Percentiles rank a stretch among this genome's conserved stretches.
These are phyloP conservation scores for Penicillium diatomitis DNA, from an alignment of 495 filamentous ascomycete genomes.

Conservation along the genomic window DNA sequence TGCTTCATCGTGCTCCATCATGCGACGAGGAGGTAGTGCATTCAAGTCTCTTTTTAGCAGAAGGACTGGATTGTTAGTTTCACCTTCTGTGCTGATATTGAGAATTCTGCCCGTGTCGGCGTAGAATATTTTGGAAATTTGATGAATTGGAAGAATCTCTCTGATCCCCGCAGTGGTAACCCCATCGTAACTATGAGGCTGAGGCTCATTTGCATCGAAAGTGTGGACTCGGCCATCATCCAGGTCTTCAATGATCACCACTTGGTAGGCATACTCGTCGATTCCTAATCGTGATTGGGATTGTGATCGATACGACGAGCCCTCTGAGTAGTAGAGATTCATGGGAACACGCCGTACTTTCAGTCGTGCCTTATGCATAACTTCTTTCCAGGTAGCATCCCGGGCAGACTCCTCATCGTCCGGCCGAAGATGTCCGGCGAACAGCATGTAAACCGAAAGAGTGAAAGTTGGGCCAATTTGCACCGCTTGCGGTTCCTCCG, in stretches of 20 bases:
- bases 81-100: slow-evolving; percentile 71
- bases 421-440: slow-evolving; percentile 64
- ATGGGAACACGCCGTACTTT: slow-evolving; percentile 60
- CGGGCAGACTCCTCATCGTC: slow-evolving; percentile 55
- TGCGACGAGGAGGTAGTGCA: slow-evolving; percentile 60
- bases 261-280: slow-evolving; percentile 79
- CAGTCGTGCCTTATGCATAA: slow-evolving; percentile 86
- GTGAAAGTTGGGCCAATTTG: slow-evolving; percentile 87
- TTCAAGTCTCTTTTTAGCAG: slow-evolving; percentile 77
- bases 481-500: slow-evolving; percentile 37
- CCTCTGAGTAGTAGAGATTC: slow-evolving; percentile 20
- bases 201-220: slow-evolving; percentile 54
- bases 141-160: slow-evolving; percentile 77
- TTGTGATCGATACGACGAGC: slow-evolving; percentile 10
- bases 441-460: slow-evolving; percentile 94
- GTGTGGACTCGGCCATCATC: slow-evolving; percentile 86
- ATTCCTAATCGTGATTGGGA: slow-evolving; percentile 41
- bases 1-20: slow-evolving; percentile 45
- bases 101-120: slow-evolving; percentile 92
- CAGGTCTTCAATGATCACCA: slow-evolving; percentile 84
- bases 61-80: slow-evolving; percentile 77
- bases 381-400: slow-evolving; percentile 92
- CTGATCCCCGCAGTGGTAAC: slow-evolving; percentile 67
- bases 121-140: slow-evolving; percentile 95
- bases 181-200: slow-evolving; percentile 60